phyloP scores from a whole-genome alignment of 2,329 filamentous ascomycete genomes.

The Epichloe aotearoae region DNA sequence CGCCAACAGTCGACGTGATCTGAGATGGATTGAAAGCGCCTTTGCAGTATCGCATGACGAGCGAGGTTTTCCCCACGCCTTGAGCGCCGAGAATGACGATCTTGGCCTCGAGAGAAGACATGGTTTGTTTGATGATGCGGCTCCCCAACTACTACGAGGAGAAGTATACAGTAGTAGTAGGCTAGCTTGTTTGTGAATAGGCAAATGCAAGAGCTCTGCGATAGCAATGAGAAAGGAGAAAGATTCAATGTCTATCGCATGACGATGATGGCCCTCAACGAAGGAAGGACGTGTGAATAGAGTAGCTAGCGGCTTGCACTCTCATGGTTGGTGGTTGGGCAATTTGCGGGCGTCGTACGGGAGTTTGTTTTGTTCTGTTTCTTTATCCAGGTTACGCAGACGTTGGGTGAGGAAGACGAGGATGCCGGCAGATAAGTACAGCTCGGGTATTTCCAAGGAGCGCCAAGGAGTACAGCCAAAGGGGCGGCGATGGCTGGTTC shows the following conservation, averaged over 20 bases:
- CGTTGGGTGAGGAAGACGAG: no score
- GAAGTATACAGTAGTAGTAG: not conserved
- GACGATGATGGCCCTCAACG: slow-evolving; percentile 2
- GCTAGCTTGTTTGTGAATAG: not conserved
- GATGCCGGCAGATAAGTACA: no score
- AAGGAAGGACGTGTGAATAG: slow-evolving; percentile 1
- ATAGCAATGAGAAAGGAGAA: not conserved
- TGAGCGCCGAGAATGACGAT: slow-evolving; percentile 71
- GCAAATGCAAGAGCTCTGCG: not conserved
- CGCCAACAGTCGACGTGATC: slow-evolving; percentile 60
- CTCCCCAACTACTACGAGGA: not conserved
- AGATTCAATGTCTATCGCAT: slow-evolving; percentile 3
- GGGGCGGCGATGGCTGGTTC: no score
- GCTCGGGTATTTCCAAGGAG: no score
- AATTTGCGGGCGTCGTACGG: not conserved
- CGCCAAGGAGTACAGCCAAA: no score
- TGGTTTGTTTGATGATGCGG: slow-evolving; percentile 4
- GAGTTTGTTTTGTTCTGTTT: no score
- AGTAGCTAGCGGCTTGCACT: not conserved
- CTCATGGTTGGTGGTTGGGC: not conserved
- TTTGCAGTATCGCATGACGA: slow-evolving; percentile 65
- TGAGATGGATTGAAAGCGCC: slow-evolving; percentile 55
- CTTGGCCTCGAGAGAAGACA: slow-evolving; percentile 63
- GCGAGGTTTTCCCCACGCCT: slow-evolving; percentile 66
- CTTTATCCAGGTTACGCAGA: no score